Evolutionary conservation across 768 basidiomycete species (phyloP), one percentile per base, ranked within the genome.

Genomic region (Holtermannia corniformis): DNA sequence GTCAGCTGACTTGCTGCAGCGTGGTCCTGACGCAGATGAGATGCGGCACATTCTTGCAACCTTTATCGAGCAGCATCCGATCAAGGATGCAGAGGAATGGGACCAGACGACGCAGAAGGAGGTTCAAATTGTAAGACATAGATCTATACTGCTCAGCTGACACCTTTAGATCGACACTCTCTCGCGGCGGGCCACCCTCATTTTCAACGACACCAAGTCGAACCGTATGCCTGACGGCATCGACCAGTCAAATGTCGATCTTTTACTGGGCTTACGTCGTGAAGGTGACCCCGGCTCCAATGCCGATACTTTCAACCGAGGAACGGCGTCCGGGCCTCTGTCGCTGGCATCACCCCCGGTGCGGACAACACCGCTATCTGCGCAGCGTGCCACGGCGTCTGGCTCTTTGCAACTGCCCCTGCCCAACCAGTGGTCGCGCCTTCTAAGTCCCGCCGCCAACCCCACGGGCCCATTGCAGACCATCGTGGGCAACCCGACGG

Each of bases 101-200:
- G 70, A 72, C 48, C 64, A 64, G 49, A 70, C 70, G 4, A 68
- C 70, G 5, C 51, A 64, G 41, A 70, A 70, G 42, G 70, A 72
- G 44, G 64, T 68, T 4, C 61, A 66, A 23, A 72, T 72, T 42
- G 70, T 71, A 45, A 55, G 63, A n/a, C 24, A 11, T 41, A 12
- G 10, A 24, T 21, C 50, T 21, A 12, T 13, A 11, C 24, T 26
- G 19, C 14, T 32, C 14, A 40, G 41, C 20, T 16, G 14, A 1
- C n/a, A 19, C 11, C 49, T n/a, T n/a, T n/a, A 71, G 68, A 72
- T 72, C 21, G 61, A 64, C 41, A 72, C 70, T 2, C 58, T 72
- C 1, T 67, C 67, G 16, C 58, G 68, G 5, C 47, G 68, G 24
- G 70, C 66, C n/a, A 60, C 57, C 0, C 54, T 63, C 52, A 63